Percentiles rank a stretch among this genome's conserved stretches.
These are phyloP conservation scores for Ustilago loliicola DNA, from an alignment of 1,284 basidiomycete genomes.

Conservation along the genomic window DNA sequence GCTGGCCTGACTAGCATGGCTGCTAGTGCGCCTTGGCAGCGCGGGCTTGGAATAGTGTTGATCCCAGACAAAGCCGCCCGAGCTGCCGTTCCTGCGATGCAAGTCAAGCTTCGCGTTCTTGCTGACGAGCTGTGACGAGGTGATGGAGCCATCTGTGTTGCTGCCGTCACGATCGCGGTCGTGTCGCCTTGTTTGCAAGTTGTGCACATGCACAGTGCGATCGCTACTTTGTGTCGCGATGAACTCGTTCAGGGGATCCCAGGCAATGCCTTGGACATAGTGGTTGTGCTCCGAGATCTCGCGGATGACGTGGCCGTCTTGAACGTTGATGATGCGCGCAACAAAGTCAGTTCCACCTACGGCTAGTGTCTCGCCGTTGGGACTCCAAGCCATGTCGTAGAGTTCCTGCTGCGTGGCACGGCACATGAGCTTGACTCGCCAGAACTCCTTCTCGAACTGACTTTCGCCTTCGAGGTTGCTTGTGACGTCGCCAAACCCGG, in stretches of 20 bases:
- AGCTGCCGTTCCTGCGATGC: constrained; percentile 56
- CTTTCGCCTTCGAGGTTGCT: constrained; percentile 77
- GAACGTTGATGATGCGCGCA: constrained; percentile 83
- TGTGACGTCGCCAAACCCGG: constrained; percentile 75
- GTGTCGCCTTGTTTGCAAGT: constrained; percentile 35
- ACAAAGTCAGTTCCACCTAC: constrained; percentile 97
- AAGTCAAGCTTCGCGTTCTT: constrained; percentile 60
- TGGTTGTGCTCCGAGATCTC: constrained; percentile 69
- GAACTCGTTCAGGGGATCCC: constrained; percentile 68
- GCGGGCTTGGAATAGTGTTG: constrained; percentile 55
- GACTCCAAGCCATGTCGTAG: constrained; percentile 97
- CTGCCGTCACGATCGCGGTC: constrained; percentile 26
- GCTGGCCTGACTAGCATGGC: constrained; percentile 60
- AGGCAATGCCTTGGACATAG: constrained; percentile 69
- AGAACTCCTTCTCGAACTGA: constrained; percentile 92
- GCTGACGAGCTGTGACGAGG: constrained; percentile 53
- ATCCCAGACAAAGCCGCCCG: constrained; percentile 58
- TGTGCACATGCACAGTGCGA: constrained; percentile 64
- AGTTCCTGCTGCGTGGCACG: constrained; percentile 79
- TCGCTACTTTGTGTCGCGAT: constrained; percentile 69
- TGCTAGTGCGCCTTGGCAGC: constrained; percentile 60
- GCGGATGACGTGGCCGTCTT: constrained; percentile 74
- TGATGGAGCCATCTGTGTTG: constrained; percentile 23
- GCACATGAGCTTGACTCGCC: constrained; percentile 91
- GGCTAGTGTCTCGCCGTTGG: constrained; percentile 90